Base-by-base conservation (phyloP, 495 filamentous ascomycete genomes). In the Hypoxylon intermedium region DNA sequence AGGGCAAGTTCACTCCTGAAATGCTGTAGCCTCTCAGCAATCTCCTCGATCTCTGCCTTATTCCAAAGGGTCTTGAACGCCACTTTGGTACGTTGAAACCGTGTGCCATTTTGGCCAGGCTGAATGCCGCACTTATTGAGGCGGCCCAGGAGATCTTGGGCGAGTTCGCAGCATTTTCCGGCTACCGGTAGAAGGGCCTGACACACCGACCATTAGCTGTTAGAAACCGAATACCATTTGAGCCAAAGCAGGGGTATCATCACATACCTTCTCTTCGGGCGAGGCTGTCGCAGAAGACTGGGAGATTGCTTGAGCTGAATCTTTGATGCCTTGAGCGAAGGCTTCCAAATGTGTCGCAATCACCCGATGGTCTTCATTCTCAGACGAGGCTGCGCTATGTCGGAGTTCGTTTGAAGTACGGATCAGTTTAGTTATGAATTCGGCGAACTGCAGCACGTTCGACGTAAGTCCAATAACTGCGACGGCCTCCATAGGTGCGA, bases 371-470 rank as follows among this genome's bases (percentile, higher is more conserved):
- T 56, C 58, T 51, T 15, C 47, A 4, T 51, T 62, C 19, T 55
- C 52, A 1, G 58, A 62, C 43, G 44, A 56, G 58, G 63, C 28
- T 57, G 45, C 28, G 20, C 63, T 54, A 24, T 63, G 48, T 31
- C 61, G 63, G 16, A 70, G 54, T 38, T 65, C 58, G 13, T 48
- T 47, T 21, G 60, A 57, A 18, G 51, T 58, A n/a, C 24, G 23
- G n/a, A 71, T 40, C 7, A 71, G 43, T 31, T 69, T 58, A 21
- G 58, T 38, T 18, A 53, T 57, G 30, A 72, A 68, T 28, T 72
- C 64, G 7, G 72, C 36, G 37, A 72, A 63, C 45, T 74, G 69
- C n/a, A 68, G 23, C 19, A 74, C 48, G 45, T 70, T 72, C 21
- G 51, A 53, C 18, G 63, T 56, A 15, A 71, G 62, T 23, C 67